Percentiles rank a stretch among this genome's conserved stretches.
Conservation (phyloP, 352 stramenopile genomes). For the Vaucheria bursata region DNA sequence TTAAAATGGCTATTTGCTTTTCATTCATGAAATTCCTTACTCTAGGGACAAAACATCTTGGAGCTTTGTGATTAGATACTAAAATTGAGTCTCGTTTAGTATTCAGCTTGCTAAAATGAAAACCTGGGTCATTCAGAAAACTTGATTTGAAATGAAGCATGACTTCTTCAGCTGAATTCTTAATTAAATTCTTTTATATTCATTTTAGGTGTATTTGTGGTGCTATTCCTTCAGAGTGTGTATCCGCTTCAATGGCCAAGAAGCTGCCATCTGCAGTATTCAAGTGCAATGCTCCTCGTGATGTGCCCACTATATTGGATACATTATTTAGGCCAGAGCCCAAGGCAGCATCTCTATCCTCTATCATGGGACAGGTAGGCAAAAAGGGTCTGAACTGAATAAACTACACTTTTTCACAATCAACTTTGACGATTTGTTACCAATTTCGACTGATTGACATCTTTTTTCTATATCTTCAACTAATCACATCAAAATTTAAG, state of each 20-base stretch:
- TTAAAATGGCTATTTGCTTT: neutral
- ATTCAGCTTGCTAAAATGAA: neutral
- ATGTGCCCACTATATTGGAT: neutral
- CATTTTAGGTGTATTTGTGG: constrained; percentile 14
- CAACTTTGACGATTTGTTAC: too few relatives aligned
- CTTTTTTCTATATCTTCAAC: too few relatives aligned
- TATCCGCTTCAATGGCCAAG: constrained; percentile 15
- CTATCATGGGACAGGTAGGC: neutral
- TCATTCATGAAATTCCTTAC: neutral
- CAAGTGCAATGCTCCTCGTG: neutral
- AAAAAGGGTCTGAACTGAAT: neutral
- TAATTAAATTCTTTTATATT: too few relatives aligned
- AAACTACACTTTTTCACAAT: neutral
- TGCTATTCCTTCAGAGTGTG: constrained; percentile 29
- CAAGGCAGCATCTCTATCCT: neutral
- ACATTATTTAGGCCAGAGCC: neutral
- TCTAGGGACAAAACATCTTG: neutral
- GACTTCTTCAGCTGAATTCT: too few relatives aligned
- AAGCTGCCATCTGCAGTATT: constrained; percentile 3
- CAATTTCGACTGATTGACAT: too few relatives aligned
- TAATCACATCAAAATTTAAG: too few relatives aligned
- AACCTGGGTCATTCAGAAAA: neutral
- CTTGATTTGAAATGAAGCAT: neutral
- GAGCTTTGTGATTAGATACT: neutral
- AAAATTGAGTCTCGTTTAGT: neutral